phyloP scores from a whole-genome alignment of 768 basidiomycete genomes.

The Boletus coccyginus region DNA sequence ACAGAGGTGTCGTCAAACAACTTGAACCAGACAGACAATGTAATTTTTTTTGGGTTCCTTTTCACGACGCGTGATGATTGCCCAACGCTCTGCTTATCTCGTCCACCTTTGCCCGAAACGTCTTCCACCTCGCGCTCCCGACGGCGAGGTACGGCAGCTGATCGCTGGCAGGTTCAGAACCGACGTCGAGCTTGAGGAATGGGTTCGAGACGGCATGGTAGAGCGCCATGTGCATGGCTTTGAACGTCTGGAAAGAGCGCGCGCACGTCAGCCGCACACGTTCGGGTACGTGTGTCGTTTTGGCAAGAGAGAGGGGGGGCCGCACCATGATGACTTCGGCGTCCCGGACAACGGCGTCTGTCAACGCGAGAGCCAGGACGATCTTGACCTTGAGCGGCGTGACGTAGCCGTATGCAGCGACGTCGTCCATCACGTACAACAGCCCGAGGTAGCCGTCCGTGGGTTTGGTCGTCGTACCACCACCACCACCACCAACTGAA shows the following conservation, averaged over 20 bases:
- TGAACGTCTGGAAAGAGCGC: constrained; percentile 61
- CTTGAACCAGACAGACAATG: too few species aligned
- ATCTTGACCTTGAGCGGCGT: constrained; percentile 89
- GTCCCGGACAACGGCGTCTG: constrained; percentile 80
- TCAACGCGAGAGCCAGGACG: constrained; percentile 72
- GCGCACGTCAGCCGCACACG: neutral
- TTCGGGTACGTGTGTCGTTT: too few species aligned
- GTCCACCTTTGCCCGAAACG: constrained; percentile 68
- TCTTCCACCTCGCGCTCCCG: constrained; percentile 66
- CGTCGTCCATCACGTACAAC: constrained; percentile 88
- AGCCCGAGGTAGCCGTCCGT: constrained; percentile 83
- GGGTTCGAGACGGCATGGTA: constrained; percentile 83
- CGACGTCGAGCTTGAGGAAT: constrained; percentile 65
- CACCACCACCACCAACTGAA: constrained; percentile 23
- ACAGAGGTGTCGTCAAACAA: neutral
- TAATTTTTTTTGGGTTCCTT: neutral
- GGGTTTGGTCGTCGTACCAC: constrained; percentile 45
- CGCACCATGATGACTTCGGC: constrained; percentile 73
- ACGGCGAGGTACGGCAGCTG: constrained; percentile 54
- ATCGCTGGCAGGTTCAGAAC: constrained; percentile 48
- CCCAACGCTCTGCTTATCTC: constrained; percentile 66
- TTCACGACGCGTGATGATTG: constrained; percentile 30
- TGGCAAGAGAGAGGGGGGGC: neutral
- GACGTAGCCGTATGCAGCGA: constrained; percentile 89
- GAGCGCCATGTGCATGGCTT: constrained; percentile 86